These are phyloP conservation scores for Cytospora mali DNA, from an alignment of 2,329 filamentous ascomycete genomes.

Conservation along the genomic window DNA sequence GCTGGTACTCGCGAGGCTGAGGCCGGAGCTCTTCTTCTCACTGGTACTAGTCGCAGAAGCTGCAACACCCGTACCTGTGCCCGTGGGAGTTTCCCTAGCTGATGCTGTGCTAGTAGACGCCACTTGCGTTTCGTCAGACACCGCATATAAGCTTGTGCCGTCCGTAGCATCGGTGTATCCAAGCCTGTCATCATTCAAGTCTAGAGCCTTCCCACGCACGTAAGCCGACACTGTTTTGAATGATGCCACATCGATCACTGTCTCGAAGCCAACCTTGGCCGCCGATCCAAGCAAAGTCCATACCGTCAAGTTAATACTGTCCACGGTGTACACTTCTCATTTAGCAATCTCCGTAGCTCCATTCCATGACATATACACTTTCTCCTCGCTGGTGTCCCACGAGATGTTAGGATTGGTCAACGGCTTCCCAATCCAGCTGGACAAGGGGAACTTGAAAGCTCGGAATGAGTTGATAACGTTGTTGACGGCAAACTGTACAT, in stretches of 20 bases:
- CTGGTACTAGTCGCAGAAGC: no score
- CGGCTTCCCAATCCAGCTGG: slow-evolving; percentile 6
- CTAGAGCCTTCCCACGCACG: no score
- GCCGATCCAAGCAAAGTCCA: neutral
- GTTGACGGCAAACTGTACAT: slow-evolving; percentile 2
- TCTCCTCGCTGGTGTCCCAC: neutral
- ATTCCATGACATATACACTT: slow-evolving; percentile 9
- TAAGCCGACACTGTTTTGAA: neutral
- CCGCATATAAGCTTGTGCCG: no score
- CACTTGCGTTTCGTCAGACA: no score
- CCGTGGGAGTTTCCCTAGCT: no score
- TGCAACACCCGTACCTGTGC: no score
- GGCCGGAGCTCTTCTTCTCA: no score
- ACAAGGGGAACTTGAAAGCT: slow-evolving; percentile 4
- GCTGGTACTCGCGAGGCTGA: no score
- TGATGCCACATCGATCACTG: slow-evolving; percentile 26
- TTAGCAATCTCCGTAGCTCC: slow-evolving; percentile 8
- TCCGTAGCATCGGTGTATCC: no score
- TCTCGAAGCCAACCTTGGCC: slow-evolving; percentile 11
- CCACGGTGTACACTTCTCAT: slow-evolving; percentile 1
- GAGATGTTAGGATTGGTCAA: slow-evolving; percentile 2
- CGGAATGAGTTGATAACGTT: neutral
- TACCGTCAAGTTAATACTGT: neutral
- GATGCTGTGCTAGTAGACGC: no score
- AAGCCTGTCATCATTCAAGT: no score